These are phyloP conservation scores for Lophiostoma macrostomum DNA, from an alignment of 495 filamentous ascomycete genomes.

Conservation along the genomic window DNA sequence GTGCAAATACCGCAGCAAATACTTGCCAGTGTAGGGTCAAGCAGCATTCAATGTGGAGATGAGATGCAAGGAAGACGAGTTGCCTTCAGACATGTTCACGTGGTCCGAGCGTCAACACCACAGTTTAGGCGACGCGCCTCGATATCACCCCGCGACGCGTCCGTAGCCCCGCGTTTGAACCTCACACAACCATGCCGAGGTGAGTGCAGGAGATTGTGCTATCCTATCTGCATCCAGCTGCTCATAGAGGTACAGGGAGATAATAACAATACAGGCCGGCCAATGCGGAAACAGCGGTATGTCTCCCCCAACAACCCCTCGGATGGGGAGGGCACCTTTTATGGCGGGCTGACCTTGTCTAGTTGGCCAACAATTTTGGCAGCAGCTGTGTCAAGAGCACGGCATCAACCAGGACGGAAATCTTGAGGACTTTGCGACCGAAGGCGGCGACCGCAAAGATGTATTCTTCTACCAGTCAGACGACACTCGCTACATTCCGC, in stretches of 20 bases:
- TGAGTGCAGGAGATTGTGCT: conserved; percentile 19
- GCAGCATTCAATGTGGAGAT: no score
- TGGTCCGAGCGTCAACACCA: no score
- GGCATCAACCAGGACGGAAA: conserved; percentile 97
- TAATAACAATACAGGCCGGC: conserved; percentile 98
- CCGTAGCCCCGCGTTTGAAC: conserved; percentile 11
- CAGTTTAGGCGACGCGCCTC: conserved; percentile 18
- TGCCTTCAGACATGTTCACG: no score
- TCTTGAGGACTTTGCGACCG: conserved; percentile 90
- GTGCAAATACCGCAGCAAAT: no score
- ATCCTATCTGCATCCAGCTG: not conserved
- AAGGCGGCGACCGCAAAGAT: conserved; percentile 96
- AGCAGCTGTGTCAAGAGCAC: conserved; percentile 95
- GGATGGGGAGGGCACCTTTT: not conserved
- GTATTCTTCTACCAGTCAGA: conserved; percentile 99
- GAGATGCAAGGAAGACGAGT: no score
- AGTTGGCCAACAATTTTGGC: conserved; percentile 96
- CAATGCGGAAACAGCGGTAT: conserved; percentile 98
- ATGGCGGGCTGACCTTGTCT: conserved; percentile 3
- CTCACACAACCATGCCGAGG: conserved; percentile 34
- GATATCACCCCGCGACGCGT: conserved; percentile 29
- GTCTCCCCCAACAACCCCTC: conserved; percentile 38
- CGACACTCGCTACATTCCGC: conserved; percentile 95
- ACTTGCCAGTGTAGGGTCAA: no score
- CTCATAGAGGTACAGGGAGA: conserved; percentile 63